These are phyloP conservation scores for Endogone sp. DNA, from an alignment of 192 early-diverging fungal genomes.

Conservation along the genomic window DNA sequence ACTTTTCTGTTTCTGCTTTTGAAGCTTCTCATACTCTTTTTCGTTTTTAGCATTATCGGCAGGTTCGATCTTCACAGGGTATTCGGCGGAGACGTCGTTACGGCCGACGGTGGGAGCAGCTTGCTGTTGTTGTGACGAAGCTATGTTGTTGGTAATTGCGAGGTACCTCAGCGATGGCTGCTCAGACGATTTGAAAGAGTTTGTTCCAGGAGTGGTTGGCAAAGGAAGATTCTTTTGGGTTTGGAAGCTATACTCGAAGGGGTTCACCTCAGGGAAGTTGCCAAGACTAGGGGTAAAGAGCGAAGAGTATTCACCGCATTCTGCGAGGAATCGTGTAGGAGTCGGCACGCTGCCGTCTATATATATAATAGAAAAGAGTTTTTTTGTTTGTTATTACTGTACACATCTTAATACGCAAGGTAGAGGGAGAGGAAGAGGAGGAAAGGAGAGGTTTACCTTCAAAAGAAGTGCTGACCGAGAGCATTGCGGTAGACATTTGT, in stretches of 20 bases:
- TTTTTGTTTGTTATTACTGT: no score
- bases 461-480: neutral
- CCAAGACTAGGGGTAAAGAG: neutral
- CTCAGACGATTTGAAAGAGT: neutral
- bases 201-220: neutral
- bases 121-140: slow-evolving; percentile 1
- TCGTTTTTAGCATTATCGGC: neutral
- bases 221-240: slow-evolving; percentile 1
- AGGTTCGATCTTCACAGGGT: neutral
- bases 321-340: neutral
- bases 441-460: neutral
- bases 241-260: slow-evolving; percentile 3
- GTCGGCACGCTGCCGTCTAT: neutral
- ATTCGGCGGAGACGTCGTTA: neutral
- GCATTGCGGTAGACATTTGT: neutral
- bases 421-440: neutral
- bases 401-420: no score
- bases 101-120: neutral
- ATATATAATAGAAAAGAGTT: neutral
- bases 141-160: neutral
- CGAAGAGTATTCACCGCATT: neutral
- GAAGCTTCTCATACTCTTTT: neutral
- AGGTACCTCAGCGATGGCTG: neutral
- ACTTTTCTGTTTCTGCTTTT: neutral
- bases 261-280: neutral